phyloP scores from a whole-genome alignment of 176 grass and related monocot genomes.

The Oryza meridionalis region DNA sequence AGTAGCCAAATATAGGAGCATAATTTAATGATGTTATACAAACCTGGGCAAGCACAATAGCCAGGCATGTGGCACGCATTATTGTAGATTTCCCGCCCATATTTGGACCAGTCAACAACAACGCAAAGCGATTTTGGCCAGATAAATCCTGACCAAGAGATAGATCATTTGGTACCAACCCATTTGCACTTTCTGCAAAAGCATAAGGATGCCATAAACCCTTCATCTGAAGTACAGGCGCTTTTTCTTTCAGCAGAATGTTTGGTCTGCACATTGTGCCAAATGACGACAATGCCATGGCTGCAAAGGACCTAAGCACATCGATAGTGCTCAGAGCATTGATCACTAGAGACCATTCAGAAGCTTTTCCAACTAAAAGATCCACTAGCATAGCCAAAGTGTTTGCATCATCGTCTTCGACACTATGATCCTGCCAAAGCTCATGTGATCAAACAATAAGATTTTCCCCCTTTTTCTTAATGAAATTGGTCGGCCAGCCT shows the following conservation, averaged over 20 bases:
- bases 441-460: slow-evolving; percentile 31
- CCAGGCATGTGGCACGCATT: slow-evolving; percentile 88
- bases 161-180: slow-evolving; percentile 82
- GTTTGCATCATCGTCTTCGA: slow-evolving; percentile 59
- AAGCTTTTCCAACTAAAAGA: slow-evolving; percentile 60
- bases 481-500: too few species aligned
- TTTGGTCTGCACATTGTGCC: slow-evolving; percentile 69
- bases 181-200: slow-evolving; percentile 71
- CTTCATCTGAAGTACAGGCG: slow-evolving; percentile 75
- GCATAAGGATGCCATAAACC: slow-evolving; percentile 96
- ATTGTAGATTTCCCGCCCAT: slow-evolving; percentile 98
- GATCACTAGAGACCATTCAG: slow-evolving; percentile 80
- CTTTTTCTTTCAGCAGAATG: slow-evolving; percentile 53
- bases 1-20: slow-evolving; percentile 24
- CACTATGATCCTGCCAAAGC: slow-evolving; percentile 62
- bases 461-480: too few species aligned
- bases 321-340: slow-evolving; percentile 71
- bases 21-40: slow-evolving; percentile 21
- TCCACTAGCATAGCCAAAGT: slow-evolving; percentile 69
- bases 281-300: slow-evolving; percentile 56
- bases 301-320: slow-evolving; percentile 88
- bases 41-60: slow-evolving; percentile 88
- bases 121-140: slow-evolving; percentile 59
- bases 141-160: slow-evolving; percentile 63
- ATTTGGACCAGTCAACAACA: slow-evolving; percentile 97